Conservation (phyloP, 495 filamentous ascomycete species). For the Lophium mytilinum region DNA sequence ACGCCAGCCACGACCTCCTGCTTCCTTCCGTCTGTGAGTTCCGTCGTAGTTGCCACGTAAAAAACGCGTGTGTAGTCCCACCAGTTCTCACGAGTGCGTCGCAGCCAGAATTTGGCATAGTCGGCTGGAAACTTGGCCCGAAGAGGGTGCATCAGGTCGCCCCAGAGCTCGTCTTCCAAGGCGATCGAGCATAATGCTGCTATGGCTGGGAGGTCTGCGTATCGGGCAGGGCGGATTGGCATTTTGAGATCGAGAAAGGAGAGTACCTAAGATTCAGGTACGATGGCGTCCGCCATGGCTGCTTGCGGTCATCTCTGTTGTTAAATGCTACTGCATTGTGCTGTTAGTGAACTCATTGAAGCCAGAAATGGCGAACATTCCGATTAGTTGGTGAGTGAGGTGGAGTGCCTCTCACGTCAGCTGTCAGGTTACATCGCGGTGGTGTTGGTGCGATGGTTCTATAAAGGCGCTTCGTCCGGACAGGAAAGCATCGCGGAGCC, state of each 20-base stretch:
- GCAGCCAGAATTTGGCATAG: slow-evolving; percentile 1
- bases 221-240: slow-evolving; percentile 11
- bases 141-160: slow-evolving; percentile 14
- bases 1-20: slow-evolving; percentile 12
- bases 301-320: too few relatives aligned
- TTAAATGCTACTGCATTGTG: too few relatives aligned
- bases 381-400: too few relatives aligned
- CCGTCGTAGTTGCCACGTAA: background rate
- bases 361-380: too few relatives aligned
- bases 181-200: background rate
- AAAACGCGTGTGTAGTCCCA: slow-evolving; percentile 5
- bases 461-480: too few relatives aligned
- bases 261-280: background rate
- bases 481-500: too few relatives aligned
- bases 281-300: too few relatives aligned
- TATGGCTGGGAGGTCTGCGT: slow-evolving; percentile 4
- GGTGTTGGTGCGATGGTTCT: too few relatives aligned
- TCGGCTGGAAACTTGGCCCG: slow-evolving; percentile 15
- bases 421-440: too few relatives aligned
- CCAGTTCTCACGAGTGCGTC: slow-evolving; percentile 2
- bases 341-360: too few relatives aligned
- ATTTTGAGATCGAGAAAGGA: background rate
- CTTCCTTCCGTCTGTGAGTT: background rate
- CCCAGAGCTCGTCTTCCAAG: slow-evolving; percentile 20
- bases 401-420: too few relatives aligned